Conservation (phyloP, 148 eudicot genomes). For the Linanthus parryae region DNA sequence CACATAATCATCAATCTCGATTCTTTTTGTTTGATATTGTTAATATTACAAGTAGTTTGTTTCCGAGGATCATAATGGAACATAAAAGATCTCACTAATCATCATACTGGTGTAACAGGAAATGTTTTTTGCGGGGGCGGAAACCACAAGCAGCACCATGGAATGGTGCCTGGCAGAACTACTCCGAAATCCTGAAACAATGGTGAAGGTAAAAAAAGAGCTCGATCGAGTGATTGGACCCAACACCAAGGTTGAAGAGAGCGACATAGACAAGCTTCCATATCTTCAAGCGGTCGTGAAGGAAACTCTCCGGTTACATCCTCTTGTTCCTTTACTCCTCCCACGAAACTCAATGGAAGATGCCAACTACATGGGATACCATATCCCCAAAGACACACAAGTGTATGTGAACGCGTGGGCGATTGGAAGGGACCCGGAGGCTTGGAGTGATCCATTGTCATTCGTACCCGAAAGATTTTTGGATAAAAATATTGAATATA, state of each 20-base stretch:
- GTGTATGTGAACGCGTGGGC: too few relatives aligned
- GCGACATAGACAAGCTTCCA: conserved; percentile 7
- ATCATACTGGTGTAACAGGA: not conserved
- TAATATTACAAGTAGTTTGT: not conserved
- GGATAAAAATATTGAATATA: conserved; percentile 12
- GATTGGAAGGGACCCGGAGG: too few relatives aligned
- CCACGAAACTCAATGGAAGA: conserved; percentile 23
- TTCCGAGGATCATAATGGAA: not conserved
- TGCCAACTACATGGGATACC: conserved; percentile 17
- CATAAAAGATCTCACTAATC: not conserved
- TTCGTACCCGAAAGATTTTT: conserved; percentile 32
- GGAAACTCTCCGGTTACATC: conserved; percentile 30
- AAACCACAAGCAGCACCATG: conserved; percentile 9
- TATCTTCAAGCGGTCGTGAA: conserved; percentile 29
- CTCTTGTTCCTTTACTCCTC: conserved; percentile 16
- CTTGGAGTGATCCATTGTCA: not conserved
- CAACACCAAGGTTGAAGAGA: conserved; percentile 4
- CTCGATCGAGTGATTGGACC: not conserved
- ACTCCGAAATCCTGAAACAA: conserved; percentile 15
- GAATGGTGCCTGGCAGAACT: conserved; percentile 27
- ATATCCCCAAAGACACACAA: not conserved
- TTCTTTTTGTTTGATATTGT: not conserved
- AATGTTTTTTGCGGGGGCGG: conserved; percentile 14
- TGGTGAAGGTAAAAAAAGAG: conserved; percentile 18
- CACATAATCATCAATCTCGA: not conserved